Evolutionary conservation across 2,329 filamentous ascomycete species (phyloP).

Genomic region (Periconia sp.): DNA sequence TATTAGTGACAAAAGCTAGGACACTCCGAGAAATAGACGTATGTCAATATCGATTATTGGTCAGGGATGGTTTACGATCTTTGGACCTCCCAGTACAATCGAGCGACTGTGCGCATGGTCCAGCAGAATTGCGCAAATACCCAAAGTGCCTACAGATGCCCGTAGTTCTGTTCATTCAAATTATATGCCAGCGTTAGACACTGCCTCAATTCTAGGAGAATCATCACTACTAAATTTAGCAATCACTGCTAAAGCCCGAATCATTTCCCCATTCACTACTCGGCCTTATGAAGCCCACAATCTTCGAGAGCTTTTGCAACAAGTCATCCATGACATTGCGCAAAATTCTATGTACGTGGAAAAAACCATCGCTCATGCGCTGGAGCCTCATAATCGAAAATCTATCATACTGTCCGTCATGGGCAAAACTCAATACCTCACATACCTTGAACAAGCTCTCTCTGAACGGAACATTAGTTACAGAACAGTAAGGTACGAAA

Average conservation of each 20-base stretch:
- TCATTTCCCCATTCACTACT: neutral
- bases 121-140: neutral
- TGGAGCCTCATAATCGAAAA: neutral
- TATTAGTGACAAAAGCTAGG: neutral
- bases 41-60: neutral
- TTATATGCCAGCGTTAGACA: neutral
- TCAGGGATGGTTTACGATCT: neutral
- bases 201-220: neutral
- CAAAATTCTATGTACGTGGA: neutral
- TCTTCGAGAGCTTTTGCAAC: neutral
- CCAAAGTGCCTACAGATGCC: neutral
- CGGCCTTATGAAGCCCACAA: neutral
- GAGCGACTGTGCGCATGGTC: neutral
- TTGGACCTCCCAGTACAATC: neutral
- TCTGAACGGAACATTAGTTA: no score
- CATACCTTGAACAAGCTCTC: no score
- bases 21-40: neutral
- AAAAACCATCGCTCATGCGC: neutral
- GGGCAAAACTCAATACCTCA: no score
- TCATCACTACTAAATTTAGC: neutral
- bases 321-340: neutral
- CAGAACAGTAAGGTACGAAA: neutral
- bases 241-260: neutral
- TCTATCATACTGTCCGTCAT: no score
- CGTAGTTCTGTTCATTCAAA: neutral